Conservation (phyloP, 1,284 basidiomycete genomes). For the Schizopora paradoxa region DNA sequence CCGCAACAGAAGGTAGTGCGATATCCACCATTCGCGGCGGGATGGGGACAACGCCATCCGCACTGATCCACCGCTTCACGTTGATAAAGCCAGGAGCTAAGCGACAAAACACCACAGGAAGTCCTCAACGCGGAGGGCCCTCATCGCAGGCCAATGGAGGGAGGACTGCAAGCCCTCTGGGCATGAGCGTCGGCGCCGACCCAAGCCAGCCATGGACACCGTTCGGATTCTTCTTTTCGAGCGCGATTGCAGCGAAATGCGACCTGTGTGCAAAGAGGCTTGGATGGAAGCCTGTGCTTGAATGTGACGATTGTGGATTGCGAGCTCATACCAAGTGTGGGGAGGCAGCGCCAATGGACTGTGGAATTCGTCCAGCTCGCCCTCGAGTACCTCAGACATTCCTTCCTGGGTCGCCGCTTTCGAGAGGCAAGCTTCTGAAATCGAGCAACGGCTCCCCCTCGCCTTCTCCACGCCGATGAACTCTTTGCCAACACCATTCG, state of each 20-base stretch:
- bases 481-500: no score
- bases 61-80: conserved; percentile 78
- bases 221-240: conserved; percentile 71
- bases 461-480: no score
- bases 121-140: conserved; percentile 14
- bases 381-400: conserved; percentile 14
- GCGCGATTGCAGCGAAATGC: conserved; percentile 68
- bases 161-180: background rate
- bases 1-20: conserved; percentile 69
- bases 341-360: conserved; percentile 72
- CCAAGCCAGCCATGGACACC: conserved; percentile 50
- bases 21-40: conserved; percentile 37
- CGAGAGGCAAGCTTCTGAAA: conserved; percentile 10
- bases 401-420: conserved; percentile 13
- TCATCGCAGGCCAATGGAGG: background rate
- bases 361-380: conserved; percentile 45
- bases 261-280: conserved; percentile 77
- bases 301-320: conserved; percentile 85
- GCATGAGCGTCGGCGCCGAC: conserved; percentile 1
- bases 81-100: conserved; percentile 73
- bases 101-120: conserved; percentile 35
- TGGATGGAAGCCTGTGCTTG: conserved; percentile 78
- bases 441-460: conserved; percentile 10
- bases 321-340: conserved; percentile 80
- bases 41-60: conserved; percentile 33